Base-by-base conservation (phyloP, 2,329 filamentous ascomycete species). In the Apiospora marii region DNA sequence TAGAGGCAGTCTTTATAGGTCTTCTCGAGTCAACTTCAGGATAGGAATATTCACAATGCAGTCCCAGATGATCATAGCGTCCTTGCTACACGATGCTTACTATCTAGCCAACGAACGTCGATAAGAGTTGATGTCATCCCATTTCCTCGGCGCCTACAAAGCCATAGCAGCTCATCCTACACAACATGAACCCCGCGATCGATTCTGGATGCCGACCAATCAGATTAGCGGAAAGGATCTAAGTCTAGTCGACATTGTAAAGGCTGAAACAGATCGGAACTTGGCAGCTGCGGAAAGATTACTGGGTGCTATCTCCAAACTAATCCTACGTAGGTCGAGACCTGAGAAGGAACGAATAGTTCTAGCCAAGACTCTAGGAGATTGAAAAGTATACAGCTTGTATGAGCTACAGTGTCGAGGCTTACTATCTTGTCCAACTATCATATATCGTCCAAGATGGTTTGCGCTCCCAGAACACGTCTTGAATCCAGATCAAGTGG, bases 31-130 rank as follows among this genome's bases (percentile, higher is more conserved):
- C 48, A 30, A 14, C 13, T 27, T 30, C 24, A 27, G 0, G n/a
- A 7, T 13, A 7, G 13, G 1, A 1, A 27, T 16, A 13, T 4
- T 53, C 24, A 2, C 27, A 16, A 16, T 7, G 14, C 0, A 0
- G 16, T 13, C 14, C 12, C 7, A 30, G 4, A 7, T 30, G 24
- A 30, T 6, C 1, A 53, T 30, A 6, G 5, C 0, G 4, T 14
- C 10, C 5, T 24, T 3, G 6, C 16, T 7, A 13, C 24, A 1
- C 27, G 7, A 49, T 4, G 24, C 24, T 53, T 53, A 53, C 49
- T 53, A 27, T 12, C 49, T 10, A 22, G 5, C 13, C 24, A 14
- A 19, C 5, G 13, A 0, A 16, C 14, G 3, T 30, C 13, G 24
- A 30, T 53, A 16, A 14, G 4, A 27, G 24, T 13, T 30, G 49